Evolutionary conservation across 2,329 filamentous ascomycete genomes (phyloP).

Genomic region (Beauveria sp.): DNA sequence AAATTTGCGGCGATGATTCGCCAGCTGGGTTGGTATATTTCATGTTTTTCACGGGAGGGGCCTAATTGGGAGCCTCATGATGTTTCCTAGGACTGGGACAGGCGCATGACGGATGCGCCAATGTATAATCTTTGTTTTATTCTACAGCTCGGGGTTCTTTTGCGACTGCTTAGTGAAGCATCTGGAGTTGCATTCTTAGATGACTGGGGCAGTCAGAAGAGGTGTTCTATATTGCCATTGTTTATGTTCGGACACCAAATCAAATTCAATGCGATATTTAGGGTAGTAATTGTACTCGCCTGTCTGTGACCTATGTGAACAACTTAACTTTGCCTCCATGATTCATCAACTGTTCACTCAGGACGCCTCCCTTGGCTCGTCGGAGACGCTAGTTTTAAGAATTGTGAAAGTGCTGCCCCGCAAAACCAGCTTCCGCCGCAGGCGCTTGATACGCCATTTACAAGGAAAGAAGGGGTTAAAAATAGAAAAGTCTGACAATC

Average conservation of each 20-base stretch:
- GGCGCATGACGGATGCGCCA: constrained; percentile 1
- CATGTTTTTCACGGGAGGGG: neutral
- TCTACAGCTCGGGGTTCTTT: neutral
- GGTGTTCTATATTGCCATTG: neutral
- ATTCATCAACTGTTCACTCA: constrained; percentile 1
- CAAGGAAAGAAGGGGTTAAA: too few relatives aligned
- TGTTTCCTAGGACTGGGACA: neutral
- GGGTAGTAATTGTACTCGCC: neutral
- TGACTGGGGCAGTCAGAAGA: neutral
- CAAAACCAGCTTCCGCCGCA: too few relatives aligned
- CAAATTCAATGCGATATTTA: neutral
- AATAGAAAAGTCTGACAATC: too few relatives aligned
- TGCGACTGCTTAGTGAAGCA: constrained; percentile 3
- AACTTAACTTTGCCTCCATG: neutral
- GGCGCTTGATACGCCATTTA: too few relatives aligned
- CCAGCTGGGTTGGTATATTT: constrained; percentile 8
- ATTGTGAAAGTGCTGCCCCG: too few relatives aligned
- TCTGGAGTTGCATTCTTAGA: constrained; percentile 5
- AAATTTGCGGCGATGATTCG: neutral
- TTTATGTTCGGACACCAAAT: neutral
- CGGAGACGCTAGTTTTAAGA: too few relatives aligned
- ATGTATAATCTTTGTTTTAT: neutral
- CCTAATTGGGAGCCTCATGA: neutral
- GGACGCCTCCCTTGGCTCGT: too few relatives aligned
- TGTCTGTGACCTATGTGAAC: too few relatives aligned